Base-by-base conservation (phyloP, 352 stramenopile genomes). In the Globisporangium cylindrosporum region DNA sequence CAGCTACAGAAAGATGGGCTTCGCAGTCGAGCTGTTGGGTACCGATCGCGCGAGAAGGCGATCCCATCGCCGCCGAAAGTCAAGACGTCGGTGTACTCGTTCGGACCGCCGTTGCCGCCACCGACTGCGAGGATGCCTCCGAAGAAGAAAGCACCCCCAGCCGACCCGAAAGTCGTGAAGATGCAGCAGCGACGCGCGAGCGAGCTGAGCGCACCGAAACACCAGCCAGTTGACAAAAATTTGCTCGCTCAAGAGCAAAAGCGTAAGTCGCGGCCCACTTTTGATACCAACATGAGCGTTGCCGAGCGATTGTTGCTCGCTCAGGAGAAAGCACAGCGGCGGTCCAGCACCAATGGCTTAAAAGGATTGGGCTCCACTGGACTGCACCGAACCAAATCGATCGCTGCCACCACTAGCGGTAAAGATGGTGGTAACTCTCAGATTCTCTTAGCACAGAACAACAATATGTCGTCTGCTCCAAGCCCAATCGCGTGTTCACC, bases 1-100 rank as follows among this genome's bases (percentile, higher is more conserved):
- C 87, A 94, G 48, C 79, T 81, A 12, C 75, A 88, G 36, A 86
- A 82, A 56, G 87, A 94, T 36, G 84, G 92, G 65, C 67, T 89
- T 2, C 75, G 87, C 56, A 92, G 82, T 64, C 79, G 77, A n/a
- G 78, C 79, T 4, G 65, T 91, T 25, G 79, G 72, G 0, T 86
- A 86, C 58, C 80, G 83, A 22, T 90, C 85, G 2, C 78, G 85
- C 59, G 73, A 64, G 15, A 93, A 93, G 63, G 82, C 81, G 7
- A 75, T 81, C 2, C 80, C 81, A 1, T 91, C 82, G 0, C 82
- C 82, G 9, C 64, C 69, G 0, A 86, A 82, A 56, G 7, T 72
- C 3, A 91, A 89, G 60, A 69, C 66, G 1, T 91, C 84, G 0
- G 73, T 73, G 10, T 92, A 77, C 49, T 72, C 64, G 4, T 92